Conservation (phyloP, 2,329 filamentous ascomycete species). For the Fusarium pseudonygamai region DNA sequence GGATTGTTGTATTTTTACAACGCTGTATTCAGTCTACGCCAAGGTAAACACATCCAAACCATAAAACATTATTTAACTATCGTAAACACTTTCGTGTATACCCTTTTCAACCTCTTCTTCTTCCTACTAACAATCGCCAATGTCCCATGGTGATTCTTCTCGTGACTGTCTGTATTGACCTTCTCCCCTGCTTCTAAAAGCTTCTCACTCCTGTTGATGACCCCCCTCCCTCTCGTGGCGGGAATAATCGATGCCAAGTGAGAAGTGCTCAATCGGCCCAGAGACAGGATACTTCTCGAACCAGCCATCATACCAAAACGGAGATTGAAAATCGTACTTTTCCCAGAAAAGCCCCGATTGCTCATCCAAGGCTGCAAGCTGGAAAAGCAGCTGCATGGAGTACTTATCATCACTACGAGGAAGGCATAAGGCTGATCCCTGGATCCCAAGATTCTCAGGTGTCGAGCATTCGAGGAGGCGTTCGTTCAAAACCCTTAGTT, state of each 20-base stretch:
- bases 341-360: fast-evolving
- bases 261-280: neutral
- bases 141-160: no score
- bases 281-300: neutral
- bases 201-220: neutral
- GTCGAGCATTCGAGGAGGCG: no score
- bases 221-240: neutral
- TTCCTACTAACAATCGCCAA: neutral
- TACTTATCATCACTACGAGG: neutral
- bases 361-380: neutral
- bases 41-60: neutral
- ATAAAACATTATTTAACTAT: neutral
- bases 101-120: neutral
- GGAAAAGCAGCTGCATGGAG: neutral
- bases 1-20: neutral
- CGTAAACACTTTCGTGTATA: no score
- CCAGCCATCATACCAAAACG: slow-evolving; percentile 6
- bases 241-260: neutral
- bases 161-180: no score
- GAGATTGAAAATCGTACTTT: fast-evolving
- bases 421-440: neutral
- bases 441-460: neutral
- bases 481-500: no score
- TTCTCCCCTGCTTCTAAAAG: neutral
- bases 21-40: neutral